Conservation (phyloP, 768 basidiomycete species). For the Suillus brevipes region DNA sequence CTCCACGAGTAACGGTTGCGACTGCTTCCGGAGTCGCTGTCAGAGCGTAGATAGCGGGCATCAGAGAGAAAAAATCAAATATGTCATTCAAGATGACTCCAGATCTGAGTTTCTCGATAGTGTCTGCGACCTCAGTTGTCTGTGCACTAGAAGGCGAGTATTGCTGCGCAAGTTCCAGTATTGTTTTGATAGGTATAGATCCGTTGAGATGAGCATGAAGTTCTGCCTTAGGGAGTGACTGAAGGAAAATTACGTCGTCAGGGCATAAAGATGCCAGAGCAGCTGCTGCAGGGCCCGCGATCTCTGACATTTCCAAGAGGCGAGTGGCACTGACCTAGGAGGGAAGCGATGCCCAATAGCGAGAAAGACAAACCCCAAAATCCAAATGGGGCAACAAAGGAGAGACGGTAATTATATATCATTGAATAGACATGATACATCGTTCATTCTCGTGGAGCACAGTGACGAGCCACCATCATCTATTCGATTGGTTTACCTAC, state of each 20-base stretch:
- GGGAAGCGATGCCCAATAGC: too few relatives aligned
- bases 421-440: too few relatives aligned
- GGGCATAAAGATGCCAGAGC: conserved; percentile 57
- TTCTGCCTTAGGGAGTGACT: conserved; percentile 74
- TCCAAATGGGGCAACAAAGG: too few relatives aligned
- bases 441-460: too few relatives aligned
- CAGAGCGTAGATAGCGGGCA: conserved; percentile 77
- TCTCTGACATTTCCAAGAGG: conserved; percentile 7
- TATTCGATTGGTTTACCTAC: neutral
- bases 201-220: conserved; percentile 87
- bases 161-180: conserved; percentile 61
- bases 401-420: too few relatives aligned
- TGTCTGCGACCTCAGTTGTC: conserved; percentile 28
- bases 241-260: conserved; percentile 58
- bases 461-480: too few relatives aligned
- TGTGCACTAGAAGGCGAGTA: conserved; percentile 19
- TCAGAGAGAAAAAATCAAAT: conserved; percentile 72
- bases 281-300: conserved; percentile 36
- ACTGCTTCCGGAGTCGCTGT: conserved; percentile 62
- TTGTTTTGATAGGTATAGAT: conserved; percentile 66
- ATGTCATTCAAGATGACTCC: conserved; percentile 51
- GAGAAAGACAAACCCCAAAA: too few relatives aligned
- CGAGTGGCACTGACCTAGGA: too few relatives aligned
- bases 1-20: conserved; percentile 57
- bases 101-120: conserved; percentile 41